These are phyloP conservation scores for Aspergillus kassunensis DNA, from an alignment of 495 filamentous ascomycete species.

Conservation along the genomic window DNA sequence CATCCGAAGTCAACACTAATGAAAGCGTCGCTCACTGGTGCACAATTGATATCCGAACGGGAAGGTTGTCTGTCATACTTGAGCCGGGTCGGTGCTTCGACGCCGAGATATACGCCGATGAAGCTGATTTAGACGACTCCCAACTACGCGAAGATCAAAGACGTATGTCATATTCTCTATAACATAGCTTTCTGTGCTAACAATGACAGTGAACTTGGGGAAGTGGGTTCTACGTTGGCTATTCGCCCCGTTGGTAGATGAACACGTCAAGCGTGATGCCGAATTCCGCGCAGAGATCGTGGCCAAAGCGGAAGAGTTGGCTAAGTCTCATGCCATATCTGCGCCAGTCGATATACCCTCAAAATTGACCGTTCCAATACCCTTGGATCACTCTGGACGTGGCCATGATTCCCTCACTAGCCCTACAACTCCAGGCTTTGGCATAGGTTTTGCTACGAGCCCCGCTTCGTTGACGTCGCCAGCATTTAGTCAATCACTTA, in stretches of 20 bases:
- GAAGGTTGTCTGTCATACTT: constrained; percentile 80
- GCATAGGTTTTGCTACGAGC: constrained; percentile 70
- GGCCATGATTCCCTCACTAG: constrained; percentile 54
- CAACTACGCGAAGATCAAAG: constrained; percentile 92
- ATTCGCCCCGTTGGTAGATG: constrained; percentile 83
- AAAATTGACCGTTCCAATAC: constrained; percentile 44
- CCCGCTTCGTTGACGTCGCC: constrained; percentile 41
- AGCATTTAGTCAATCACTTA: constrained; percentile 19
- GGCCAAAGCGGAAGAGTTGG: constrained; percentile 53
- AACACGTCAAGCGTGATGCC: constrained; percentile 80
- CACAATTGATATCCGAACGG: constrained; percentile 87
- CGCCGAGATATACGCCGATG: constrained; percentile 94
- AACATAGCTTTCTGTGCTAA: neutral
- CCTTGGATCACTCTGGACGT: constrained; percentile 50
- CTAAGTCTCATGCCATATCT: constrained; percentile 53
- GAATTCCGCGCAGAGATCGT: constrained; percentile 63
- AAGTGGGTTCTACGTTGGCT: constrained; percentile 96
- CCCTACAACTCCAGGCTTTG: constrained; percentile 67
- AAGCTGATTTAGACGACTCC: constrained; percentile 61
- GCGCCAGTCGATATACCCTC: constrained; percentile 68
- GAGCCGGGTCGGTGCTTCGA: constrained; percentile 97
- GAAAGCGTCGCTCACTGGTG: constrained; percentile 95
- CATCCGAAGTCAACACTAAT: constrained; percentile 77
- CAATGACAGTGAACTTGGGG: constrained; percentile 80
- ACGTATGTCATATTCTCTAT: constrained; percentile 53